Percentiles rank a stretch among this genome's conserved stretches.
Evolutionary conservation across 2,329 filamentous ascomycete genomes (phyloP).

Genomic region (Colletotrichum orbiculare): DNA sequence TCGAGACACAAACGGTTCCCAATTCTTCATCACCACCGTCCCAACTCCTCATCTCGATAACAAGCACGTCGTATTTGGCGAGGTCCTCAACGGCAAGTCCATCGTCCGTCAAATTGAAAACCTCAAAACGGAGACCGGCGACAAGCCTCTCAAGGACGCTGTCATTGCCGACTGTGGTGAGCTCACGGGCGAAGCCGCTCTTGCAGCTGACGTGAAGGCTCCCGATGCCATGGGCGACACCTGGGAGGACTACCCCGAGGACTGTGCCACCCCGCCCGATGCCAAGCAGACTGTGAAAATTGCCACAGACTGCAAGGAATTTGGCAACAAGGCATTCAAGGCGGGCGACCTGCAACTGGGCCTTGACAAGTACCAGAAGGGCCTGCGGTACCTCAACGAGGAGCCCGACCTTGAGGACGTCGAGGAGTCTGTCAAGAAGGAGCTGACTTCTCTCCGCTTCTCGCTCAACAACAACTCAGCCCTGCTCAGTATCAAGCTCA

Average conservation of each 20-base stretch:
- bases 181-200: constrained; percentile 77
- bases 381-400: constrained; percentile 87
- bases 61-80: constrained; percentile 98
- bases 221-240: constrained; percentile 87
- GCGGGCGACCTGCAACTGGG: constrained; percentile 74
- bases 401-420: constrained; percentile 81
- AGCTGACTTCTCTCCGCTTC: constrained; percentile 79
- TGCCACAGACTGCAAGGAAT: constrained; percentile 86
- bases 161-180: constrained; percentile 87
- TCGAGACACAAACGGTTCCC: constrained; percentile 90
- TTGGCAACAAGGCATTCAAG: constrained; percentile 95
- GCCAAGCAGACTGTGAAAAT: constrained; percentile 80
- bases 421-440: constrained; percentile 71
- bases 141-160: constrained; percentile 81
- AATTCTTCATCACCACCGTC: constrained; percentile 98
- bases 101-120: constrained; percentile 92
- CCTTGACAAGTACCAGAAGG: constrained; percentile 95
- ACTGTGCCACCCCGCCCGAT: constrained; percentile 73
- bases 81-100: constrained; percentile 93
- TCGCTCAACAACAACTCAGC: constrained; percentile 90
- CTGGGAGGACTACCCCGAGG: constrained; percentile 96
- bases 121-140: constrained; percentile 75
- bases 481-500: constrained; percentile 84
- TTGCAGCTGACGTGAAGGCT: constrained; percentile 72
- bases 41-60: constrained; percentile 93